Conservation (phyloP, 768 basidiomycete genomes). For the Hysterangium stoloniferum region DNA sequence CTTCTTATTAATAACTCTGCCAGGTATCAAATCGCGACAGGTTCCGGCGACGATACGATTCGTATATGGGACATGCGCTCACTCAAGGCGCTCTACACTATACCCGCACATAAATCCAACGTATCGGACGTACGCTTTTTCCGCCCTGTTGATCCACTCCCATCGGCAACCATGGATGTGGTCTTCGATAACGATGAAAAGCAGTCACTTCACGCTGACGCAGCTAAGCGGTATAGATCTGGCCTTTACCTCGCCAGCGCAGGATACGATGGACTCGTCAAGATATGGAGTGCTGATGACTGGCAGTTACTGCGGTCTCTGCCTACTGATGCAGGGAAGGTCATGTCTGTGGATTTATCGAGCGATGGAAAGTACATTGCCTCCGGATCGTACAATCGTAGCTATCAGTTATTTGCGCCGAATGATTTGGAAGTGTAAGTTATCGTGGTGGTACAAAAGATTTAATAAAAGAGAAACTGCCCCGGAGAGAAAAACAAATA, state of each 20-base stretch:
- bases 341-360: slow-evolving; percentile 94
- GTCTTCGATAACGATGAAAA: slow-evolving; percentile 45
- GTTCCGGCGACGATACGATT: slow-evolving; percentile 94
- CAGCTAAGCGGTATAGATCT: slow-evolving; percentile 50
- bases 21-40: slow-evolving; percentile 97
- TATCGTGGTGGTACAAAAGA: not conserved
- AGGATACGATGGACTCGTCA: slow-evolving; percentile 93
- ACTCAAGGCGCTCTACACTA: slow-evolving; percentile 87
- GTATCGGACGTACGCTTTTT: slow-evolving; percentile 96
- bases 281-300: slow-evolving; percentile 96
- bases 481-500: not conserved
- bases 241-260: slow-evolving; percentile 90
- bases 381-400: slow-evolving; percentile 87
- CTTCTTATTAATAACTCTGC: too few relatives aligned
- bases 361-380: slow-evolving; percentile 78
- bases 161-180: slow-evolving; percentile 32
- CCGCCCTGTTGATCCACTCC: slow-evolving; percentile 48
- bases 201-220: slow-evolving; percentile 26
- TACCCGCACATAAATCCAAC: slow-evolving; percentile 92
- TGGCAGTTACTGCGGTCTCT: slow-evolving; percentile 89
- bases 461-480: not conserved
- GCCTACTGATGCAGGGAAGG: slow-evolving; percentile 93
- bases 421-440: slow-evolving; percentile 41
- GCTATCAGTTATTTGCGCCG: slow-evolving; percentile 87
- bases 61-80: slow-evolving; percentile 98